Conservation (phyloP, 2,329 filamentous ascomycete genomes). For the Penicillium brevicompactum region DNA sequence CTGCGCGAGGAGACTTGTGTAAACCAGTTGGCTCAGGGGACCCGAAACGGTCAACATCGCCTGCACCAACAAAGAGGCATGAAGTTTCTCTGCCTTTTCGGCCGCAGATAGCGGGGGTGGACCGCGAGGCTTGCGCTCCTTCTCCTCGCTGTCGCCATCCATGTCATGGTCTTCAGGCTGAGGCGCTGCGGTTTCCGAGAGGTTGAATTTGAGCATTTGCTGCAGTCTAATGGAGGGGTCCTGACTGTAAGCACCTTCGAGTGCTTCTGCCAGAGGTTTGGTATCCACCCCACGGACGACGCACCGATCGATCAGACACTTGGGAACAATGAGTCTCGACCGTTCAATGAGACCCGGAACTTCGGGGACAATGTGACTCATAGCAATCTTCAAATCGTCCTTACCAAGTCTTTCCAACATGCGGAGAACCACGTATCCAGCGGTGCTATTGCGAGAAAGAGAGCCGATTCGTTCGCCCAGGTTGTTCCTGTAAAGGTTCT, state of each 20-base stretch:
- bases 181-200: slow-evolving; percentile 9
- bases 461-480: slow-evolving; percentile 79
- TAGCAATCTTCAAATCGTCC: slow-evolving; percentile 76
- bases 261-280: slow-evolving; percentile 55
- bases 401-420: slow-evolving; percentile 82
- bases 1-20: slow-evolving; percentile 68
- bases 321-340: slow-evolving; percentile 76
- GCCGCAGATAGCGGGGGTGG: slow-evolving; percentile 38
- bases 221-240: slow-evolving; percentile 55
- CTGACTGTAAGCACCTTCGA: slow-evolving; percentile 61
- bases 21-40: slow-evolving; percentile 68
- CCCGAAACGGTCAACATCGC: slow-evolving; percentile 76
- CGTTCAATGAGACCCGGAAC: slow-evolving; percentile 73
- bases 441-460: slow-evolving; percentile 85
- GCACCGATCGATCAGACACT: slow-evolving; percentile 81
- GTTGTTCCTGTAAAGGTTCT: slow-evolving; percentile 76
- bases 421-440: slow-evolving; percentile 81
- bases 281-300: slow-evolving; percentile 65
- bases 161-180: slow-evolving; percentile 44
- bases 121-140: slow-evolving; percentile 14
- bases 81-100: slow-evolving; percentile 65
- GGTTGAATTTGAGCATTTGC: slow-evolving; percentile 60
- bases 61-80: slow-evolving; percentile 81
- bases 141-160: slow-evolving; percentile 50
- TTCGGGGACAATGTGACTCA: slow-evolving; percentile 71